These are phyloP conservation scores for Saposhnikovia divaricata DNA, from an alignment of 129 eudicot species.

Conservation along the genomic window DNA sequence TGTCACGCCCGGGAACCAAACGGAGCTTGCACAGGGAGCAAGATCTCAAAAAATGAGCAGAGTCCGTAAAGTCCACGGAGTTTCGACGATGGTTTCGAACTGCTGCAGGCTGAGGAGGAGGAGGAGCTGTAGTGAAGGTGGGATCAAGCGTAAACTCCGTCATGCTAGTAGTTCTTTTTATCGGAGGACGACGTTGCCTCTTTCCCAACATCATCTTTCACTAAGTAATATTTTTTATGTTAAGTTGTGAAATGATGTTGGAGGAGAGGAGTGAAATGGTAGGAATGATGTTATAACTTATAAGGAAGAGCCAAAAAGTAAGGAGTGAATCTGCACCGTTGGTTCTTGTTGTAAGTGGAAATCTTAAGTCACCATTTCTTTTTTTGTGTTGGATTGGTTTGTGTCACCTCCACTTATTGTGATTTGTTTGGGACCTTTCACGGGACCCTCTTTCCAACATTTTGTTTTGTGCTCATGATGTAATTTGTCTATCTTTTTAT, in stretches of 20 bases:
- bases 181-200: slow-evolving; percentile 59
- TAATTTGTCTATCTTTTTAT: not conserved
- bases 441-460: not conserved
- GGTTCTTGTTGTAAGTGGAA: slow-evolving; percentile 12
- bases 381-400: not conserved
- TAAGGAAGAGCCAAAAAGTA: slow-evolving; percentile 45
- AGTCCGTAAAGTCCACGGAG: slow-evolving; percentile 35
- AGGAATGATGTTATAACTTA: slow-evolving; percentile 23
- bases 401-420: not conserved
- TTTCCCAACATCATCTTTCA: slow-evolving; percentile 52
- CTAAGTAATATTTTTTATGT: not conserved
- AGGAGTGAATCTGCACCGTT: slow-evolving; percentile 60
- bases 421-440: not conserved
- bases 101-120: slow-evolving; percentile 8
- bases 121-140: slow-evolving; percentile 5
- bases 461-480: not conserved
- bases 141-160: slow-evolving; percentile 56
- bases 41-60: slow-evolving; percentile 44
- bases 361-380: slow-evolving; percentile 12
- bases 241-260: slow-evolving; percentile 6
- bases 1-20: slow-evolving; percentile 54
- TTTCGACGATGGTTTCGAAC: slow-evolving; percentile 33
- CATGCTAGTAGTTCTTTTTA: slow-evolving; percentile 82
- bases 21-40: slow-evolving; percentile 59
- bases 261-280: slow-evolving; percentile 27